These are phyloP conservation scores for Ottelia alismoides DNA, from an alignment of 106 monocot genomes.

Conservation along the genomic window DNA sequence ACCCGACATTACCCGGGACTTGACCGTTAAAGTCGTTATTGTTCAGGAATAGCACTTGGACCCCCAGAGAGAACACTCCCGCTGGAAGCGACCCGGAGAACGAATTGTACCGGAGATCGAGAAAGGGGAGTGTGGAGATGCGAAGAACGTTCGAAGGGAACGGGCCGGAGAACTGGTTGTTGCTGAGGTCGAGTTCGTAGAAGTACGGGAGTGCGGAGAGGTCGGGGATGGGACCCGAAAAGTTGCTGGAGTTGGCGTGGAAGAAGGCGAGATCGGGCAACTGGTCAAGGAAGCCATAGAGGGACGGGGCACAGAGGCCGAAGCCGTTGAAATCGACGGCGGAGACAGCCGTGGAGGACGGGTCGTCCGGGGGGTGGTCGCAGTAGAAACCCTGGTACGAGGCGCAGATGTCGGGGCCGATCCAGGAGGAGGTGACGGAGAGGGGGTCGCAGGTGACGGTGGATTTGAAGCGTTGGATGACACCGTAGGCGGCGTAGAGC, in stretches of 20 bases:
- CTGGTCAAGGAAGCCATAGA: slow-evolving; percentile 6
- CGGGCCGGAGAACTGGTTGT: no score
- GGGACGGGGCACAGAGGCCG: slow-evolving; percentile 3
- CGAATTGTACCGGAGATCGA: no score
- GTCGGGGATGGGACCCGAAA: no score
- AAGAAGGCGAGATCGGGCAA: no score
- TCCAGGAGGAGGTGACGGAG: slow-evolving; percentile 6
- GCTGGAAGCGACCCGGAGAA: background rate
- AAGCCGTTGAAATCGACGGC: slow-evolving; percentile 12
- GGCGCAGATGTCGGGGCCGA: background rate
- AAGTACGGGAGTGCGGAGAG: slow-evolving; percentile 9
- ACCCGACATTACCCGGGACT: background rate
- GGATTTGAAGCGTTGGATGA: slow-evolving; percentile 3
- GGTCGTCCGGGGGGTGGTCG: slow-evolving; percentile 1
- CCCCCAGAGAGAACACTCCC: background rate
- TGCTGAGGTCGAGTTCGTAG: no score
- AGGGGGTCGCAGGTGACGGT: slow-evolving; percentile 10
- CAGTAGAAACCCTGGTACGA: slow-evolving; percentile 8
- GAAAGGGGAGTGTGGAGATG: background rate
- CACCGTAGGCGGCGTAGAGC: background rate
- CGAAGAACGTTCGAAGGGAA: slow-evolving; percentile 6
- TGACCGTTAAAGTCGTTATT: slow-evolving; percentile 1
- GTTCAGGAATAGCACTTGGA: slow-evolving; percentile 11
- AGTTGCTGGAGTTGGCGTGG: no score
- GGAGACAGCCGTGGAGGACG: background rate